phyloP scores from a whole-genome alignment of 2,329 filamentous ascomycete genomes.

The Calonectria pauciramosa region DNA sequence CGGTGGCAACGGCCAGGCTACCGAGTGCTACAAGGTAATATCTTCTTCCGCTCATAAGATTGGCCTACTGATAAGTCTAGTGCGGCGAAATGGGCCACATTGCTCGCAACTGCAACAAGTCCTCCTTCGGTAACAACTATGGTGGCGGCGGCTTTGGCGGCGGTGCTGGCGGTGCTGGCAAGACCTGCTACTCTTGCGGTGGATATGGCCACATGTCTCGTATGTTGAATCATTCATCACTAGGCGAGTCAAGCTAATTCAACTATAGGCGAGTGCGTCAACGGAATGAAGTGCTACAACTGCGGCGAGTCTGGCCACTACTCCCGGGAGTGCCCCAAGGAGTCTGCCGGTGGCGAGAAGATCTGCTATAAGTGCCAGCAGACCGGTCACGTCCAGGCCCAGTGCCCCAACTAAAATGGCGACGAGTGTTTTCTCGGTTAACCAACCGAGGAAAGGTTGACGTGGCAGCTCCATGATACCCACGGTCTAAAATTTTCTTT shows the following conservation, averaged over 20 bases:
- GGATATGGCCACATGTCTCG: slow-evolving; percentile 97
- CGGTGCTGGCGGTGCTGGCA: slow-evolving; percentile 71
- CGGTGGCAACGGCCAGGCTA: slow-evolving; percentile 61
- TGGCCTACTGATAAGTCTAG: slow-evolving; percentile 53
- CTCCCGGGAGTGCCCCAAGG: slow-evolving; percentile 95
- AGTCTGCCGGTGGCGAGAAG: slow-evolving; percentile 88
- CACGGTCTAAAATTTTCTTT: slow-evolving; percentile 52
- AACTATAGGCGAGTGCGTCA: slow-evolving; percentile 85
- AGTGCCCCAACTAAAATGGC: slow-evolving; percentile 81
- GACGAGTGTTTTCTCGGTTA: slow-evolving; percentile 41
- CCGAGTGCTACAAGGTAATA: slow-evolving; percentile 89
- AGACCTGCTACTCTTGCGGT: slow-evolving; percentile 98
- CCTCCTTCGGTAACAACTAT: slow-evolving; percentile 61
- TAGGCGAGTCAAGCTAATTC: slow-evolving; percentile 34
- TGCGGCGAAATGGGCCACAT: slow-evolving; percentile 98
- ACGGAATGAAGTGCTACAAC: slow-evolving; percentile 99
- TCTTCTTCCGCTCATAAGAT: neutral
- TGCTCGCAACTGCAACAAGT: slow-evolving; percentile 88
- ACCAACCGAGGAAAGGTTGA: slow-evolving; percentile 49
- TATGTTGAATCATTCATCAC: slow-evolving; percentile 54
- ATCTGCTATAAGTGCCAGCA: slow-evolving; percentile 98
- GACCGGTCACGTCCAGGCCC: slow-evolving; percentile 90
- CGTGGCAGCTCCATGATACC: slow-evolving; percentile 60
- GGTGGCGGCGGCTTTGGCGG: slow-evolving; percentile 59
- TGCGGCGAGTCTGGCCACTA: slow-evolving; percentile 95